Evolutionary conservation across 495 filamentous ascomycete species (phyloP).

Genomic region (Talaromyces stipitatus): DNA sequence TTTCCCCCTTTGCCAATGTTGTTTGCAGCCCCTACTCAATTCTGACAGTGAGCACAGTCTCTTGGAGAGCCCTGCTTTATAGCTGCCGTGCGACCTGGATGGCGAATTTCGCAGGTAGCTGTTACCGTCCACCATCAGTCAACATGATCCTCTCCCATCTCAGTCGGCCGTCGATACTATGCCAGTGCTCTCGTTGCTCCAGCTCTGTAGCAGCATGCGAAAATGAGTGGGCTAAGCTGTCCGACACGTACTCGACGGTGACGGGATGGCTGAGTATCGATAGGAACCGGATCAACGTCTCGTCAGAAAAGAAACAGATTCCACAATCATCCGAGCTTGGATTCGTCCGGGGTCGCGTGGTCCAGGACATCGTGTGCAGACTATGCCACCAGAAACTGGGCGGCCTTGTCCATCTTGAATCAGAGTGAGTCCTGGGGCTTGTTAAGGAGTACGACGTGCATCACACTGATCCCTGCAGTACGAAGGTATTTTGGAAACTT

Average conservation of each 20-base stretch:
- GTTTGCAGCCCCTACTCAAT: background rate
- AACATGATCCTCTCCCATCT: slow-evolving; percentile 34
- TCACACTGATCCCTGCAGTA: slow-evolving; percentile 12
- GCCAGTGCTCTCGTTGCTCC: slow-evolving; percentile 36
- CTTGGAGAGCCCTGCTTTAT: background rate
- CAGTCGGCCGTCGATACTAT: slow-evolving; percentile 33
- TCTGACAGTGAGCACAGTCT: background rate
- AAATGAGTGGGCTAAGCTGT: slow-evolving; percentile 41
- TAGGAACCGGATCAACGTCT: slow-evolving; percentile 34
- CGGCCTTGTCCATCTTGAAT: slow-evolving; percentile 28
- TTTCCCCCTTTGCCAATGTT: background rate
- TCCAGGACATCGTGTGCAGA: slow-evolving; percentile 36
- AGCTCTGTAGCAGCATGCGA: slow-evolving; percentile 40
- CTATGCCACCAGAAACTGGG: slow-evolving; percentile 40
- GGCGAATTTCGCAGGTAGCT: background rate
- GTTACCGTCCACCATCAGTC: background rate
- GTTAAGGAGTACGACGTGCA: background rate
- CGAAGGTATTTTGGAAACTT: slow-evolving; percentile 40
- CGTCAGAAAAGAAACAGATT: slow-evolving; percentile 33
- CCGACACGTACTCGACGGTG: slow-evolving; percentile 32
- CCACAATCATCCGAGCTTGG: slow-evolving; percentile 33
- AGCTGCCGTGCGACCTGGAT: background rate
- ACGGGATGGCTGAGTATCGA: slow-evolving; percentile 39
- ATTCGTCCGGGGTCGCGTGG: slow-evolving; percentile 32
- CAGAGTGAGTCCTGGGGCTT: slow-evolving; percentile 22